Base-by-base conservation (phyloP, 768 basidiomycete genomes). In the Crepidotus variabilis region DNA sequence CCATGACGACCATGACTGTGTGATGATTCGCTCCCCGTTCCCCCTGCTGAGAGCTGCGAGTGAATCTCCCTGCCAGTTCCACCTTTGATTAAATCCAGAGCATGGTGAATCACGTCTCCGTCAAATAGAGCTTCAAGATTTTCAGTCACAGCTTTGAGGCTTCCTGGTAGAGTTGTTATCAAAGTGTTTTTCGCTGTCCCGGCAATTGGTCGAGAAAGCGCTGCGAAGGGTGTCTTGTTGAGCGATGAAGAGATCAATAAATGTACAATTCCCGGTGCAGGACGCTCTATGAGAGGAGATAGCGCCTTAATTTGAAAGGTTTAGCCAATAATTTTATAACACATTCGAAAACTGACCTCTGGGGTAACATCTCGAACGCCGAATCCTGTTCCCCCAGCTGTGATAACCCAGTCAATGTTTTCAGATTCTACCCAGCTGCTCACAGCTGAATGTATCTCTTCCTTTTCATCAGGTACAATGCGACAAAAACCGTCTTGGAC, bases 301-400 rank as follows among this genome's bases (percentile, higher is more conserved):
- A 88, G 78, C 0, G 87, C 83, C 86, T 88, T 57, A 14, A 11
- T 14, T 33, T 50, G 14, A 33, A 7, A 20, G 16, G 4, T 20
- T 34, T 52, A 23, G 61, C 13, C 18, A 43, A 49, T 32, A 20
- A 49, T 48, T 43, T 32, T 28, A 8, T 4, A 28, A 28, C 8
- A 28, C 28, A 8, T 28, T 28, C 28, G 4, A 28, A 28, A 28
- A 28, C 28, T 28, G 28, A 90, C 92, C 80, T 96, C 92, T 36
- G 93, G 93, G 3, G 93, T 96, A 46, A 77, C 72, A 70, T 96
- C 93, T 60, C 88, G 75, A 28, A 81, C 74, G 0, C 92, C 89
- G 64, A 94, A 93, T 6, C 93, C 93, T 0, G 93, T 96, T 4
- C 93, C 93, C 16, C 93, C 93, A 0, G 89, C 90, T 6, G 90